Percentiles rank a stretch among this genome's conserved stretches.
Evolutionary conservation across 495 filamentous ascomycete genomes (phyloP).

Genomic region (Pyrenula aspistea): DNA sequence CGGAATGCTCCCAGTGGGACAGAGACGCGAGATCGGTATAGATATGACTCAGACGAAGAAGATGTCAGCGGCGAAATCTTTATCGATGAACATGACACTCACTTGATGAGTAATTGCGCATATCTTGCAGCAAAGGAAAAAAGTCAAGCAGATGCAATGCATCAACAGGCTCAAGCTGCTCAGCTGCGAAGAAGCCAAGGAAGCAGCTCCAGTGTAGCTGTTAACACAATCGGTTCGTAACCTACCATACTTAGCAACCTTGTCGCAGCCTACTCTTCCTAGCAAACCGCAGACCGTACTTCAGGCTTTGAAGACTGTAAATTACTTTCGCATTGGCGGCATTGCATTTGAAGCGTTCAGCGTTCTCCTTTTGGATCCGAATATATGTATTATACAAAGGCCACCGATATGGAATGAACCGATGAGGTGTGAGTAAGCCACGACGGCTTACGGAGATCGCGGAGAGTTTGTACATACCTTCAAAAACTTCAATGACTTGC

Average conservation of each 20-base stretch:
- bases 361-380: too few species aligned
- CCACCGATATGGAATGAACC: too few species aligned
- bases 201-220: neutral
- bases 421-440: too few species aligned
- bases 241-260: too few species aligned
- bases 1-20: constrained; percentile 11
- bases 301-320: too few species aligned
- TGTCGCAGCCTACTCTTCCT: too few species aligned
- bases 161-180: neutral
- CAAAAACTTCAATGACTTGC: too few species aligned
- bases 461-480: too few species aligned
- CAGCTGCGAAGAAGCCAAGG: neutral
- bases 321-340: neutral
- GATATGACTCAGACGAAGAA: constrained; percentile 64
- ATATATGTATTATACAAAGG: too few species aligned
- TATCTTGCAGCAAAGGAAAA: neutral
- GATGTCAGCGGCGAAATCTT: neutral
- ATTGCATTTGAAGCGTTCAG: neutral
- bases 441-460: too few species aligned
- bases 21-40: constrained; percentile 40
- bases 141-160: neutral
- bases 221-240: neutral
- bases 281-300: too few species aligned
- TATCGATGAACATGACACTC: neutral
- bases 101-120: neutral